Percentiles rank a stretch among this genome's conserved stretches.
phyloP scores from a whole-genome alignment of 441 rosid species.

The Populus trichocarpa region DNA sequence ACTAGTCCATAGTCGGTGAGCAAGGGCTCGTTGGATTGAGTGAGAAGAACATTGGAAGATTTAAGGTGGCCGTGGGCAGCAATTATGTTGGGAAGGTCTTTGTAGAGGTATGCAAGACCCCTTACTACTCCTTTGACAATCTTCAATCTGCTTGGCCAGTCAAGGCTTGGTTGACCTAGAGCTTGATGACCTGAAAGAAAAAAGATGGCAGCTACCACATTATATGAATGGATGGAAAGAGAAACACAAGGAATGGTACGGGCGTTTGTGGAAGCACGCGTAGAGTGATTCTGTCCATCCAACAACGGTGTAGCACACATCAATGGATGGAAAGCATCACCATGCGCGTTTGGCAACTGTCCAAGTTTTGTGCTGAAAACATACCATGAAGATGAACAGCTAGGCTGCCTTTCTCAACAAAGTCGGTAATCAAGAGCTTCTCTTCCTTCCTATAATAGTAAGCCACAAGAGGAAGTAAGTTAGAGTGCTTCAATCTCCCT shows the following conservation, averaged over 20 bases:
- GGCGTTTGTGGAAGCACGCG: constrained; percentile 2
- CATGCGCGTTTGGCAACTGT: neutral
- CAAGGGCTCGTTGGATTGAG: constrained; percentile 49
- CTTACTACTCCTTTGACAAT: constrained; percentile 71
- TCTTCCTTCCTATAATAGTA: constrained; percentile 90
- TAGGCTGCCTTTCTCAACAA: constrained; percentile 61
- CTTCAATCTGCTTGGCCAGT: constrained; percentile 68
- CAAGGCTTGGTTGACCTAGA: constrained; percentile 46
- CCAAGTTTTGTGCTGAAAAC: neutral
- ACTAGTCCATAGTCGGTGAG: constrained; percentile 66
- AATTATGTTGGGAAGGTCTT: constrained; percentile 53
- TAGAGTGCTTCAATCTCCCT: constrained; percentile 71
- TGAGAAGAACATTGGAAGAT: constrained; percentile 77
- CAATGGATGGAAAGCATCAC: neutral
- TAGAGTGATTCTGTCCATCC: neutral
- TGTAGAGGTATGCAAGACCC: constrained; percentile 65
- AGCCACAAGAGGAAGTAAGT: constrained; percentile 65
- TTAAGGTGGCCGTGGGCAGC: constrained; percentile 95
- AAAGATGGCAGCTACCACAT: neutral
- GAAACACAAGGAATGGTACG: no score
- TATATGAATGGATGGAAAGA: neutral
- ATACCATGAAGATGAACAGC: constrained; percentile 82
- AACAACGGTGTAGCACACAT: neutral
- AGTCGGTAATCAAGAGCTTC: constrained; percentile 71
- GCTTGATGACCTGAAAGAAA: constrained; percentile 52